Base-by-base conservation (phyloP, 148 eudicot species). In the Dianthus caryophyllus region DNA sequence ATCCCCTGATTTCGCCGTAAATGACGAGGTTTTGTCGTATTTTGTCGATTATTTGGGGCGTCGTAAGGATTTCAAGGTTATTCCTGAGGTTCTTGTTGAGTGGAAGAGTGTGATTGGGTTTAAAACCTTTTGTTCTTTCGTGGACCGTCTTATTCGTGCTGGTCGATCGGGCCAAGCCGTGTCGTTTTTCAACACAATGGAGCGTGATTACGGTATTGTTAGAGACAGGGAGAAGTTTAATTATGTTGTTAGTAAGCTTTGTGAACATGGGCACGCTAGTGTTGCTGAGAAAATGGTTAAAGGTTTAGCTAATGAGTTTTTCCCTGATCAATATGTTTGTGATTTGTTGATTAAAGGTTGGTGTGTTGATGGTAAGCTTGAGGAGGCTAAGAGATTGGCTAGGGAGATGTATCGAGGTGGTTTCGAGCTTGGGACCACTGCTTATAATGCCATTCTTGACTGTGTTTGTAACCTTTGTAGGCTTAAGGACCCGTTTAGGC, bases 391-490 rank as follows among this genome's bases (percentile, higher is more conserved):
- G 73, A 83, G 96, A 71, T 78, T 90, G 31, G 87, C 85, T 1
- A 86, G 84, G 74, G 97, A 90, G 78, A 90, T 89, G 96, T 77
- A 84, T 68, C 57, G 97, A 31, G 97, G 98, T 27, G 98, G 98
- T 66, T 93, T 93, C 66, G 90, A 88, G 74, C 76, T 93, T 54
- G 86, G 97, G 5, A 75, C 81, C 0, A 66, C 61, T 29, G 90
- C 83, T 0, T 93, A 81, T 73, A 93, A 90, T 54, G 82, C 95
- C 5, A 90, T 93, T 69, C 82, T 93, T 55, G 96, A 90, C 71
- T 93, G 97, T 74, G 87, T 82, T 20, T 93, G 97, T 74, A 85
- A 71, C 90, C 86, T 93, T 57, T 90, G 98, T 73, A 77, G 97
- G 79, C 44, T 74, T 58, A 93, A 90, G 69, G 98, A 90, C 66